Conservation (phyloP, 2,329 filamentous ascomycete genomes). For the Ophiobolus disseminans region DNA sequence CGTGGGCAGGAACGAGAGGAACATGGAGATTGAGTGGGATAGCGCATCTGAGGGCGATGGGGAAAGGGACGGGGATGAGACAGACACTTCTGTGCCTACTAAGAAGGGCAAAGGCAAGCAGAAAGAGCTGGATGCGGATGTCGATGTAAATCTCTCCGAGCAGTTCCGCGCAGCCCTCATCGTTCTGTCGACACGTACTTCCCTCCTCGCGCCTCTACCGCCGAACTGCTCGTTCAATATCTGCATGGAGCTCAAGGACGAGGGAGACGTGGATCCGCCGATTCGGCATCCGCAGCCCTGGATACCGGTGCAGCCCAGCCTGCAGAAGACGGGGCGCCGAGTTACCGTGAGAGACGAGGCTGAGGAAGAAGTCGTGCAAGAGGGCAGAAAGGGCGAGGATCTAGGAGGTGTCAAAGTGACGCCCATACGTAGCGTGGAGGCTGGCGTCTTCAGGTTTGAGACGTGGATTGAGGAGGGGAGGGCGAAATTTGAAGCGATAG, state of each 20-base stretch:
- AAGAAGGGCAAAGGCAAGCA: slow-evolving; percentile 16
- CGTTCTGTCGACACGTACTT: slow-evolving; percentile 66
- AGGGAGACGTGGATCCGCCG: slow-evolving; percentile 58
- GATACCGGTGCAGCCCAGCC: slow-evolving; percentile 64
- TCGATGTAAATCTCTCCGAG: slow-evolving; percentile 69
- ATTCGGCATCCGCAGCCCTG: slow-evolving; percentile 62
- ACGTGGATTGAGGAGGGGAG: slow-evolving; percentile 73
- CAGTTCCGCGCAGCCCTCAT: slow-evolving; percentile 73
- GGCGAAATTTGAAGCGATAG: slow-evolving; percentile 57
- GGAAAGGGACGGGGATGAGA: slow-evolving; percentile 12
- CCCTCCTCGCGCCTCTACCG: slow-evolving; percentile 65
- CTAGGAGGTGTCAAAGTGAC: slow-evolving; percentile 63
- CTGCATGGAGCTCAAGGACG: slow-evolving; percentile 74
- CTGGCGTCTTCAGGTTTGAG: slow-evolving; percentile 71
- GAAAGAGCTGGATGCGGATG: slow-evolving; percentile 26
- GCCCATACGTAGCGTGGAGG: slow-evolving; percentile 68
- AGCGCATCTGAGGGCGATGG: slow-evolving; percentile 12
- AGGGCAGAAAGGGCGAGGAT: slow-evolving; percentile 39
- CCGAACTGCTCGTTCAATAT: slow-evolving; percentile 75
- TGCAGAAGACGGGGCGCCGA: slow-evolving; percentile 45
- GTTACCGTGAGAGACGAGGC: slow-evolving; percentile 20
- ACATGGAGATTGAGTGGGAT: slow-evolving; percentile 59
- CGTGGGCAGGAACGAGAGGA: slow-evolving; percentile 55
- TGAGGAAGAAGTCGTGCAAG: slow-evolving; percentile 18
- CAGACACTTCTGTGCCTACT: not conserved